These are phyloP conservation scores for Tremella mesenterica DNA, from an alignment of 768 basidiomycete species.

Conservation along the genomic window DNA sequence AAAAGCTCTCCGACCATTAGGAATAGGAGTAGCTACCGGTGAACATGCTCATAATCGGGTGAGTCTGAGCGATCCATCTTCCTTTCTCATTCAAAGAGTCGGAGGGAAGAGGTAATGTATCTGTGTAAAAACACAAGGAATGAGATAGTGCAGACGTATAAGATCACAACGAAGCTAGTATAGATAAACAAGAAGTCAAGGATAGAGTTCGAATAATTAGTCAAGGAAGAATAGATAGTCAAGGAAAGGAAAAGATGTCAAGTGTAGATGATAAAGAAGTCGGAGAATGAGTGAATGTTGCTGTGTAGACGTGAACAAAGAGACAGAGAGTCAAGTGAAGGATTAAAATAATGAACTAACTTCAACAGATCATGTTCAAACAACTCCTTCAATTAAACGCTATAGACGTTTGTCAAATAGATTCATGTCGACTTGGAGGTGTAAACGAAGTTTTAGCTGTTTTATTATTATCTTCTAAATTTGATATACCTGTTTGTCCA, in stretches of 20 bases:
- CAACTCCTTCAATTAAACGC: slow-evolving; percentile 78
- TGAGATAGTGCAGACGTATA: too few species aligned
- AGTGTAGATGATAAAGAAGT: too few species aligned
- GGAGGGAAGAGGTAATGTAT: too few species aligned
- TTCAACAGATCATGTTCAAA: slow-evolving; percentile 59
- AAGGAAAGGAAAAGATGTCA: too few species aligned
- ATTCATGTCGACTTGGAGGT: slow-evolving; percentile 85
- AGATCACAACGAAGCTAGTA: too few species aligned
- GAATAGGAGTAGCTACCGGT: slow-evolving; percentile 85
- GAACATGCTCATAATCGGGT: slow-evolving; percentile 81
- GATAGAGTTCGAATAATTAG: too few species aligned
- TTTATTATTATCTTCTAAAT: slow-evolving; percentile 84
- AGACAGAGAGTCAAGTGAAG: too few species aligned
- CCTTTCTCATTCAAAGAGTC: neutral
- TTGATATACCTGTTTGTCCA: slow-evolving; percentile 77
- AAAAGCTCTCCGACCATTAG: slow-evolving; percentile 64
- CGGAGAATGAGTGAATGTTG: too few species aligned
- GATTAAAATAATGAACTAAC: neutral
- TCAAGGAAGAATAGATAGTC: too few species aligned
- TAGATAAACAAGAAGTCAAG: too few species aligned
- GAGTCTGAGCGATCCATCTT: neutral
- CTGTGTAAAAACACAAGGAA: too few species aligned
- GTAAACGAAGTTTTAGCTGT: slow-evolving; percentile 89
- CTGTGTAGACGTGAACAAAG: too few species aligned
- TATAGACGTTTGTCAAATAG: slow-evolving; percentile 91